Evolutionary conservation across 495 filamentous ascomycete genomes (phyloP), one percentile per base, ranked within the genome.

Genomic region (Xylaria grammica): DNA sequence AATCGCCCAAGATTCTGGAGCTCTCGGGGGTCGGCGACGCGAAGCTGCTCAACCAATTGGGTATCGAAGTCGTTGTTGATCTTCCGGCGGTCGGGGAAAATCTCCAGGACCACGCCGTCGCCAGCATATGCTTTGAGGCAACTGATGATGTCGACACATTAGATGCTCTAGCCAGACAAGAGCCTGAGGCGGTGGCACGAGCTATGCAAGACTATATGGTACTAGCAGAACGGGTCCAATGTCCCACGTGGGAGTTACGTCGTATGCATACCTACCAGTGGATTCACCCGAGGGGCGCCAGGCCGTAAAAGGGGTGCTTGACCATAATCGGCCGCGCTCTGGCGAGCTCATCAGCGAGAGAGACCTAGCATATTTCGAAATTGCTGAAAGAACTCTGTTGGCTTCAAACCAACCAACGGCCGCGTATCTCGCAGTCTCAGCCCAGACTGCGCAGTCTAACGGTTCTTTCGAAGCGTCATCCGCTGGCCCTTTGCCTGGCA

Each of bases 51-150:
- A 71, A 78, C 11, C 72, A 74, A 8, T 80, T 91, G 48, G 81
- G 77, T 4, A 92, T 94, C 51, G 83, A 85, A 9, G 82, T 90
- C 15, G 76, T 90, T 26, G 84, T 84, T 67, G 83, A 92, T 57
- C 81, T 93, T 55, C 88, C 89, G 22, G 89, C 86, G 72, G 86
- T 96, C 8, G 92, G 92, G 62, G 87, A 93, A 76, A 90, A 81
- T 60, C 67, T 83, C 48, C 81, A 84, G 49, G 84, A 86, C 66
- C 83, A 86, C 62, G 66, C 72, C 38, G 67, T 78, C 3, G 68
- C 70, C 40, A 67, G 62, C 34, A 64, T 79, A 45, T 74, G 65
- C 56, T 82, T 80, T 44, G 75, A 81, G 50, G 74, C 79, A n/a
- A 67, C 67, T 3, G 75, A 78, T 17, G 74, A 66, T 4, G 64